phyloP scores from a whole-genome alignment of 2,329 filamentous ascomycete species.

The Daldinia sp. region DNA sequence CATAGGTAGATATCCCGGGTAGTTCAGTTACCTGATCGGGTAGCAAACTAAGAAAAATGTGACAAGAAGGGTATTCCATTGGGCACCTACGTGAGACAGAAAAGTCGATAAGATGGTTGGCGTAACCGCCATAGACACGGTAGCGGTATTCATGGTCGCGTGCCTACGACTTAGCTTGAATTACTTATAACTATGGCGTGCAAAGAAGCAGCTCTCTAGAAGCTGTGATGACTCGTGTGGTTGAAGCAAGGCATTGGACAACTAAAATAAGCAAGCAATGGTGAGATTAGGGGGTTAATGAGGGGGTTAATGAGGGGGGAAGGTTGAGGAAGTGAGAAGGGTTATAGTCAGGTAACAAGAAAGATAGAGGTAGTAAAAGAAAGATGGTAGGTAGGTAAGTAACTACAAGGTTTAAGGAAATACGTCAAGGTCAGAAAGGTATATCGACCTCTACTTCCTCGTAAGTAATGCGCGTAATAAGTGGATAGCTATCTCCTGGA shows the following conservation, averaged over 20 bases:
- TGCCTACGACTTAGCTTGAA: slow-evolving; percentile 9
- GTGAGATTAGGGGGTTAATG: background rate
- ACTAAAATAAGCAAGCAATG: background rate
- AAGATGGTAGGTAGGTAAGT: background rate
- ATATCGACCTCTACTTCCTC: slow-evolving; percentile 7
- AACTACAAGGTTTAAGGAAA: background rate
- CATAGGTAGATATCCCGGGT: background rate
- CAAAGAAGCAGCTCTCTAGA: slow-evolving; percentile 22
- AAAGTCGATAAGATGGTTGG: slow-evolving; percentile 90
- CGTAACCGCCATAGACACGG: slow-evolving; percentile 84
- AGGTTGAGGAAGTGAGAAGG: too few species aligned
- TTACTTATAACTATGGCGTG: background rate
- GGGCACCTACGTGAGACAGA: slow-evolving; percentile 79
- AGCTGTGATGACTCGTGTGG: slow-evolving; percentile 16
- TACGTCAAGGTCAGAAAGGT: background rate
- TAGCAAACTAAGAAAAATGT: background rate
- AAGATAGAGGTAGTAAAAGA: background rate
- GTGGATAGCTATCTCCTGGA: slow-evolving; percentile 18
- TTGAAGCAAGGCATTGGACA: slow-evolving; percentile 32
- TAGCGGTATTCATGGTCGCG: slow-evolving; percentile 72
- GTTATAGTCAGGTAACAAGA: slow-evolving; percentile 18
- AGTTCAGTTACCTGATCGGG: slow-evolving; percentile 6
- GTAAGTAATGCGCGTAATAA: slow-evolving; percentile 17
- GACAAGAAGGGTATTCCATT: slow-evolving; percentile 17
- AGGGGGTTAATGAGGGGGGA: background rate